Conservation (phyloP, 108 stramenopile genomes). For the Schizochytrium sp. region DNA sequence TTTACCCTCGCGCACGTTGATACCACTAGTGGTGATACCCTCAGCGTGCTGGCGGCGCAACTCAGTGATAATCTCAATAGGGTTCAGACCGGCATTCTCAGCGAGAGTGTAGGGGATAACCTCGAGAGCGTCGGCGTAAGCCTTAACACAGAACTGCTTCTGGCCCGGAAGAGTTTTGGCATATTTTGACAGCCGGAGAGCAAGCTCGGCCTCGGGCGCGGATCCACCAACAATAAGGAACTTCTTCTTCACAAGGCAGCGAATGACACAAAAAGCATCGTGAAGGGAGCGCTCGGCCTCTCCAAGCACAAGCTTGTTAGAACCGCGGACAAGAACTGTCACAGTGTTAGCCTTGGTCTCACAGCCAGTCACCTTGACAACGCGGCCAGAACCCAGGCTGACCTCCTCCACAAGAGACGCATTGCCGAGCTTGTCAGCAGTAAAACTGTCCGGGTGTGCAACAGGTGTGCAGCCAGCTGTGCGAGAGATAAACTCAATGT, state of each 20-base stretch:
- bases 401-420: slow-evolving; percentile 93
- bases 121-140: slow-evolving; percentile 97
- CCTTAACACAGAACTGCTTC: slow-evolving; percentile 94
- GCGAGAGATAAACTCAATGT: slow-evolving; percentile 95
- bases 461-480: slow-evolving; percentile 93
- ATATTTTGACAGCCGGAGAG: slow-evolving; percentile 84
- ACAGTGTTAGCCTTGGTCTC: slow-evolving; percentile 84
- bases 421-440: slow-evolving; percentile 87
- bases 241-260: slow-evolving; percentile 93
- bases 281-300: slow-evolving; percentile 98
- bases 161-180: slow-evolving; percentile 86
- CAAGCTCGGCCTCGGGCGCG: slow-evolving; percentile 94
- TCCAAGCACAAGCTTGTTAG: slow-evolving; percentile 95
- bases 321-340: slow-evolving; percentile 91
- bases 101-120: slow-evolving; percentile 99
- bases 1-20: slow-evolving; percentile 81
- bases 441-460: slow-evolving; percentile 93
- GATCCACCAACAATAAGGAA: slow-evolving; percentile 98
- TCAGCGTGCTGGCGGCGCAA: slow-evolving; percentile 88
- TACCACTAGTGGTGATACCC: slow-evolving; percentile 88
- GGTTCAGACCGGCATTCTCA: slow-evolving; percentile 98
- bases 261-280: slow-evolving; percentile 99
- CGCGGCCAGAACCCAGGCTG: slow-evolving; percentile 89
- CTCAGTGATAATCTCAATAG: slow-evolving; percentile 96
- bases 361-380: slow-evolving; percentile 96